Conservation (phyloP, 164 flowering plant genomes). For the Nelumbo lutea region DNA sequence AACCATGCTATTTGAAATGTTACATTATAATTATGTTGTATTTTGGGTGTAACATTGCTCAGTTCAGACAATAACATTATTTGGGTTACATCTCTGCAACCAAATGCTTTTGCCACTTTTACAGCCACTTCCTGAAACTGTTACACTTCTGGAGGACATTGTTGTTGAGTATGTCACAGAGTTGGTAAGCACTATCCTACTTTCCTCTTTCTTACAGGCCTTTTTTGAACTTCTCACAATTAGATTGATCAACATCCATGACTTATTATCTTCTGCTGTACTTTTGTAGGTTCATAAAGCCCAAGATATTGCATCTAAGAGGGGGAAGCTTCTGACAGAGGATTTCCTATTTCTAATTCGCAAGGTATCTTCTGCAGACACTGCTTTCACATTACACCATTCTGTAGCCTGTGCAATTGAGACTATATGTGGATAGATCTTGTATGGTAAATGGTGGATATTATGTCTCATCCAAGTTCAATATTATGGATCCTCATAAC, state of each 20-base stretch:
- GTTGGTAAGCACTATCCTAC: conserved; percentile 41
- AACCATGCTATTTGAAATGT: not conserved
- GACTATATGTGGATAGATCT: too few species aligned
- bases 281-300: conserved; percentile 74
- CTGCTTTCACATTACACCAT: too few species aligned
- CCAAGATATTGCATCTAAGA: conserved; percentile 73
- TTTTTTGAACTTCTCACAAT: not conserved
- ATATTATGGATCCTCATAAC: too few species aligned
- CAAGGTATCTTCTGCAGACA: conserved; percentile 44
- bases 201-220: not conserved
- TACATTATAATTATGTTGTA: too few species aligned
- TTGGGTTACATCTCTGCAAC: too few species aligned
- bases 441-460: too few species aligned
- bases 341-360: conserved; percentile 79
- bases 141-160: conserved; percentile 87
- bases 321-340: conserved; percentile 88
- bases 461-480: too few species aligned
- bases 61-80: not conserved
- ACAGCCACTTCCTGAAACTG: conserved; percentile 93
- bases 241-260: not conserved
- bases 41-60: too few species aligned
- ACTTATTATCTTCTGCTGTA: not conserved
- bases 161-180: conserved; percentile 90
- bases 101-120: conserved; percentile 2
- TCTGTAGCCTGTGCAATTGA: too few species aligned